A percentile compares a stretch with the other conserved stretches of the same genome.
These are phyloP conservation scores for Cladophialophora chaetospira DNA, from an alignment of 2,329 filamentous ascomycete species.

Conservation along the genomic window DNA sequence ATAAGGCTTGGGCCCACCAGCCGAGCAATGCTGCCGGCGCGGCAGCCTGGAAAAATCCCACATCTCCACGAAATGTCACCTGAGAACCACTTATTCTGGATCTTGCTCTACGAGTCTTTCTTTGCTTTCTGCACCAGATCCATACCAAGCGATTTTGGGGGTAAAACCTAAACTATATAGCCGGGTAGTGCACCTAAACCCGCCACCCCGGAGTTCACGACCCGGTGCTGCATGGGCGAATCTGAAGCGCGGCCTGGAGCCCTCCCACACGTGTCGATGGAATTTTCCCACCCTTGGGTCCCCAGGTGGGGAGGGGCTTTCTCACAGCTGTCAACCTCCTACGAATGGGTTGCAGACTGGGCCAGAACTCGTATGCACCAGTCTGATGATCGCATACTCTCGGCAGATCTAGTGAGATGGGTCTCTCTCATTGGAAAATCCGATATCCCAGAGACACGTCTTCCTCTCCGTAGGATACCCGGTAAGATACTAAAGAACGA, in stretches of 20 bases:
- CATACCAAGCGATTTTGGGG: background rate
- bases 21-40: background rate
- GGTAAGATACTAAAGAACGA: constrained; percentile 5
- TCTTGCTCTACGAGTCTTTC: too few relatives aligned
- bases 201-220: background rate
- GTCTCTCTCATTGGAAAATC: background rate
- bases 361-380: constrained; percentile 1
- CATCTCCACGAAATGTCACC: too few relatives aligned
- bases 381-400: constrained; percentile 6
- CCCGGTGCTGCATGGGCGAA: background rate
- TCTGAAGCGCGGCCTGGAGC: background rate
- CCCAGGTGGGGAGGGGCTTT: constrained; percentile 3
- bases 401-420: background rate
- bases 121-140: too few relatives aligned
- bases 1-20: too few relatives aligned
- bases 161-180: background rate
- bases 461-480: background rate
- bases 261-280: background rate
- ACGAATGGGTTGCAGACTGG: background rate
- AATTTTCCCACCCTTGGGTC: background rate
- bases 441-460: background rate
- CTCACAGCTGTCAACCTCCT: background rate
- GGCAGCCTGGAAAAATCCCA: constrained; percentile 1
- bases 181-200: constrained; percentile 6
- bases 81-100: too few relatives aligned